A percentile compares a stretch with the other conserved stretches of the same genome.
phyloP scores from a whole-genome alignment of 495 filamentous ascomycete species.

The Annulohypoxylon bovei region DNA sequence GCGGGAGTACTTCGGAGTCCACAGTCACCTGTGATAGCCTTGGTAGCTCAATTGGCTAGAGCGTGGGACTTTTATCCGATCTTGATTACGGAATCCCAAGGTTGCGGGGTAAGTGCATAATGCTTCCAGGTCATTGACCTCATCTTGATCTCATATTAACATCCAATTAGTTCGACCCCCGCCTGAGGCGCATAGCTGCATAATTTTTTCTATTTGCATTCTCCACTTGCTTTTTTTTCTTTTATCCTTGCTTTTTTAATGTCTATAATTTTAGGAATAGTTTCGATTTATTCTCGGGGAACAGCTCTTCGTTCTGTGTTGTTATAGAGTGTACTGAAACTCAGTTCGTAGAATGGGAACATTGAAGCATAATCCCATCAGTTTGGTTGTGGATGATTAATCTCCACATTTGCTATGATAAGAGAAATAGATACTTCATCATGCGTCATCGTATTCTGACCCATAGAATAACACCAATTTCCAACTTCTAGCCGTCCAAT shows the following conservation, averaged over 20 bases:
- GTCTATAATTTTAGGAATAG: too few relatives aligned
- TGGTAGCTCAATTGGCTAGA: conserved; percentile 52
- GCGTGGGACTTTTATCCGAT: conserved; percentile 48
- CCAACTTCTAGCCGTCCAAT: too few relatives aligned
- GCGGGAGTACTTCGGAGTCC: neutral
- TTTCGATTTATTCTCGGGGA: too few relatives aligned
- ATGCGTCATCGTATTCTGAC: neutral
- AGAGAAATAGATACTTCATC: neutral
- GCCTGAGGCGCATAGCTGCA: conserved; percentile 41
- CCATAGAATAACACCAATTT: neutral
- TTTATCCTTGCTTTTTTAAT: too few relatives aligned
- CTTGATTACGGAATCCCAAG: conserved; percentile 40
- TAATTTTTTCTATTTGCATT: conserved; percentile 4
- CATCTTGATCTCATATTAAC: neutral
- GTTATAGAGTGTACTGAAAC: neutral
- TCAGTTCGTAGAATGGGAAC: too few relatives aligned
- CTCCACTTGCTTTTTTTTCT: too few relatives aligned
- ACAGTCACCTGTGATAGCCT: conserved; percentile 19
- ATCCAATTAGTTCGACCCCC: conserved; percentile 44
- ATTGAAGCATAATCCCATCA: neutral
- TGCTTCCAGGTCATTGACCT: neutral
- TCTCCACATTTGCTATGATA: neutral
- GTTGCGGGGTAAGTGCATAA: conserved; percentile 37
- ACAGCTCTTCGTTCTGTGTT: neutral
- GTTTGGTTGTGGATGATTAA: neutral